Base-by-base conservation (phyloP, 768 basidiomycete genomes). In the Suillus ampliporus region DNA sequence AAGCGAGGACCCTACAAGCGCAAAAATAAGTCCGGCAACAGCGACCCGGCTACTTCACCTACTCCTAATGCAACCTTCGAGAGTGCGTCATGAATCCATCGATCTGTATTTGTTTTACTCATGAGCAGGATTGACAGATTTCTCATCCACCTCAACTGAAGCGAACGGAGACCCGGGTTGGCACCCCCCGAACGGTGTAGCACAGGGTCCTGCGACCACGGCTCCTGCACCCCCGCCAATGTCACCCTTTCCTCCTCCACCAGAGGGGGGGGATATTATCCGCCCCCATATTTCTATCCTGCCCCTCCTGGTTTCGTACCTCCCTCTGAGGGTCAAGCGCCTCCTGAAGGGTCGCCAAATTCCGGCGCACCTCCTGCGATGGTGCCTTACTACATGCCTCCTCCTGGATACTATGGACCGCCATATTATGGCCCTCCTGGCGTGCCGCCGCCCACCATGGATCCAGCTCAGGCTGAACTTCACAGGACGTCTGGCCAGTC, bases 1-100 rank as follows among this genome's bases (percentile, higher is more conserved):
- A 86, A 86, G 69, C 82, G 84, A 21, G 84, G 84, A 3, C 85
- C 84, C 2, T 86, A 86, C 71, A 86, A 85, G 65, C 82, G 84
- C 62, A 85, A 84, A 76, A 76, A 69, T 62, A 81, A 82, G 68
- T 47, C 61, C 14, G 9, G 62, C 21, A 61, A 59, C 50, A 40
- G 60, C n/a, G 74, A 71, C 37, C 28, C 70, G 31, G 68, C 72
- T 13, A 15, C 64, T 3, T 61, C 77, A 58, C 73, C 65, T 59
- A 64, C 41, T 38, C 53, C 37, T 38, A 54, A 54, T 23, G 23
- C 53, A 37, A 54, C 21, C 23, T 26, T 19, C 31, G 23, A 34
- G 37, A 34, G 28, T 48, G 35, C 14, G 52, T 35, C 28, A 14
- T 21, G 48, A 21, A 14, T 41, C n/a, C 41, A 31, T n/a, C 11